These are phyloP conservation scores for Erucastrum elatum DNA, from an alignment of 345 rosid species.

Conservation along the genomic window DNA sequence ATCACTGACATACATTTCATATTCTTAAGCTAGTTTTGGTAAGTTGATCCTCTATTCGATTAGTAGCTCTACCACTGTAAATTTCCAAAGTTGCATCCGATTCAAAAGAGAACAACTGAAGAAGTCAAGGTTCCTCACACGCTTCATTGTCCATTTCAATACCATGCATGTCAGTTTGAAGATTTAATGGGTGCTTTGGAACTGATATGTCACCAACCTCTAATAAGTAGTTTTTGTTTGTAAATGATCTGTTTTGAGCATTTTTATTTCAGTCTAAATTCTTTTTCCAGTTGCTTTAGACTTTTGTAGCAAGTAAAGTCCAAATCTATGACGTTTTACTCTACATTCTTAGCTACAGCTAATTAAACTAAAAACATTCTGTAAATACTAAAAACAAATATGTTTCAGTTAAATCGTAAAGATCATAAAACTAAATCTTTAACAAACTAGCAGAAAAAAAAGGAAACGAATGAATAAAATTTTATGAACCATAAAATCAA, in stretches of 20 bases:
- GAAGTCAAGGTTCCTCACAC: background rate
- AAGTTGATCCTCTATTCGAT: background rate
- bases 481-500: background rate
- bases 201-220: background rate
- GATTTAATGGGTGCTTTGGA: background rate
- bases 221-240: background rate
- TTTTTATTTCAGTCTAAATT: background rate
- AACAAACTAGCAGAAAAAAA: background rate
- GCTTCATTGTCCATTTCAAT: background rate
- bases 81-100: background rate
- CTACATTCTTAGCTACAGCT: background rate
- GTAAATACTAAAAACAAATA: background rate
- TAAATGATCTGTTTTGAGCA: background rate
- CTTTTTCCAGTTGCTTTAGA: background rate
- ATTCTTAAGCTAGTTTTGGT: background rate
- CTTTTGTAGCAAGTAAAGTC: slow-evolving; percentile 6
- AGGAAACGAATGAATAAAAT: background rate
- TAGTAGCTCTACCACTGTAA: background rate
- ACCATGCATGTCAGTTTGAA: background rate
- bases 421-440: background rate
- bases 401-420: background rate
- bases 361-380: background rate
- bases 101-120: background rate
- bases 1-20: background rate
- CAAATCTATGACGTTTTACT: background rate